Percentiles rank a stretch among this genome's conserved stretches.
Conservation (phyloP, 2,329 filamentous ascomycete genomes). For the Xylariales sp. region DNA sequence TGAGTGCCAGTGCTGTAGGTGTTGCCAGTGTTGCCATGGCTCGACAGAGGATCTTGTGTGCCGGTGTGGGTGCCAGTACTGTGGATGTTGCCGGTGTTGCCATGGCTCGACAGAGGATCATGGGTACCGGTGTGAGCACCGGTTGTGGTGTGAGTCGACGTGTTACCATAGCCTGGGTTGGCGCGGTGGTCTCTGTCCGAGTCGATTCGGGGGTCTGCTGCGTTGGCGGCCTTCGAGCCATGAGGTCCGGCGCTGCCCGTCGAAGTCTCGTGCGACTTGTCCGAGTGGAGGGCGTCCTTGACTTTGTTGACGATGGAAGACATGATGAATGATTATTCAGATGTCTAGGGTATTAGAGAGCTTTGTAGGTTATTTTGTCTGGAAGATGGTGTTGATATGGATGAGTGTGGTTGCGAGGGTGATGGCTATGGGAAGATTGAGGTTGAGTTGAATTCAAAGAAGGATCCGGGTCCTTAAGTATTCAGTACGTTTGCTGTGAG, state of each 20-base stretch:
- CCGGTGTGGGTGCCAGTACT: constrained; percentile 21
- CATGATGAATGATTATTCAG: constrained; percentile 42
- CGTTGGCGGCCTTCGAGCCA: constrained; percentile 4
- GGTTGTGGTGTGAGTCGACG: constrained; percentile 10
- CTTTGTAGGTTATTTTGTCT: too few species aligned
- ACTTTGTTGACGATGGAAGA: constrained; percentile 55
- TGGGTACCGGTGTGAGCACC: constrained; percentile 15
- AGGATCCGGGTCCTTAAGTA: constrained; percentile 7
- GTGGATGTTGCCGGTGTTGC: constrained; percentile 29
- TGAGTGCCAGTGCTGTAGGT: constrained; percentile 22
- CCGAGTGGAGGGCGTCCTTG: constrained; percentile 48
- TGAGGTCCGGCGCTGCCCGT: constrained; percentile 27
- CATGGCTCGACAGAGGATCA: constrained; percentile 22
- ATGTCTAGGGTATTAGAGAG: too few species aligned
- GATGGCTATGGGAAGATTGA: neutral
- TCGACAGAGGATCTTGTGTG: constrained; percentile 24
- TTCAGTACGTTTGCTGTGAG: too few species aligned
- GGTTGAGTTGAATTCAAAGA: neutral
- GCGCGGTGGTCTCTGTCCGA: constrained; percentile 28
- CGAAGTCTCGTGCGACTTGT: constrained; percentile 29
- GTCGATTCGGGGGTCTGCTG: constrained; percentile 27
- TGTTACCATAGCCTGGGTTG: constrained; percentile 20
- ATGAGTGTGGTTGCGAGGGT: neutral
- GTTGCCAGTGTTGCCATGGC: constrained; percentile 29
- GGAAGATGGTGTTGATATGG: too few species aligned